Base-by-base conservation (phyloP, 768 basidiomycete species). In the Tylopilus rubrobrunneus region DNA sequence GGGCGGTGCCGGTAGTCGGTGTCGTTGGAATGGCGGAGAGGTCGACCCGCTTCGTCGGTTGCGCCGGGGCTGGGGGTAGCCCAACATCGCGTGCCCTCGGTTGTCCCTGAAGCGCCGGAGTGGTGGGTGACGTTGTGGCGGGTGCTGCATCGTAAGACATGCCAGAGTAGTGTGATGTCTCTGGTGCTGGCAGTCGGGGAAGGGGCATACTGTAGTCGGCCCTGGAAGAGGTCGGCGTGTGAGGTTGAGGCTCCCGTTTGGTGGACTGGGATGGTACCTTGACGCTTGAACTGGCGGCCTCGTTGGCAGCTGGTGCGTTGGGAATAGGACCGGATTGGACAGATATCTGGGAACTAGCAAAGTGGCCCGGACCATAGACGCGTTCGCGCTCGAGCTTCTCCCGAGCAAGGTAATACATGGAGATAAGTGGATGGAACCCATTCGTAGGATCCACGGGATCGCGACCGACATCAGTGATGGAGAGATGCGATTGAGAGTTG, bases 341-440 rank as follows among this genome's bases (percentile, higher is more conserved):
- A 25, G 86, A 88, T 11, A 94, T 72, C 67, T 95, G 92, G 0
- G 94, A 97, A 50, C 83, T 89, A 3, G 97, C 97, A 71, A 99
- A 99, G 57, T 90, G 85, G 4, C 94, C 94, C 0, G 86, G 86
- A 0, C 96, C 97, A 70, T 95, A 98, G 7, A 99, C 89, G 48
- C 82, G 80, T 62, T 99, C 97, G 51, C 97, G 78, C 66, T 98
- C 94, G 65, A 94, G 77, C 78, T 98, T 98, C 76, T 99, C 97
- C 49, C 92, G 78, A 5, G 95, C 90, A 19, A 99, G 83, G 74
- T 86, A 98, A 70, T 99, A 99, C 74, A 99, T 98, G 29, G 94
- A 92, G 44, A 98, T 81, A 27, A 99, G 79, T 0, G 93, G 95
- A 67, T 98, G 93, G 75, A 92, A 99, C 1, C 94, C 97, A 50